Conservation (phyloP, 1,284 basidiomycete genomes). For the Trametes versicolor region DNA sequence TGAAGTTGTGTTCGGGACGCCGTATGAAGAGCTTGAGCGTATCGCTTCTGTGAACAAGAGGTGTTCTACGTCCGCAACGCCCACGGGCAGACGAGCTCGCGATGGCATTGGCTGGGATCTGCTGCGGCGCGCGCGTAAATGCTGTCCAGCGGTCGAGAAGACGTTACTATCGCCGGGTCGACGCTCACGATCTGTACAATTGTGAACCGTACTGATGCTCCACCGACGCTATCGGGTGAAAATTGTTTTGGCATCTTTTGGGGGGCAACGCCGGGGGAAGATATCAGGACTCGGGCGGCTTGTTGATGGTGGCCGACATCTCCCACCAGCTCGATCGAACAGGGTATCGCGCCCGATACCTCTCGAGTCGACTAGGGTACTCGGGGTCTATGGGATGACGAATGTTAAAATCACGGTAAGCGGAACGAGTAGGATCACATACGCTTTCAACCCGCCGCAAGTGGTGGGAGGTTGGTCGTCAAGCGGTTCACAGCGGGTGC, state of each 20-base stretch:
- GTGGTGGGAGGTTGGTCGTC: not conserved
- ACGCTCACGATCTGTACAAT: constrained; percentile 2
- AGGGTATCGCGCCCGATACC: not conserved
- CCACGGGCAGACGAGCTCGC: constrained; percentile 5
- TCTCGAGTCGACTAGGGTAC: not conserved
- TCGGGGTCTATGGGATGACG: not conserved
- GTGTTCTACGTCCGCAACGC: constrained; percentile 20
- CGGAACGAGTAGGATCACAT: not conserved
- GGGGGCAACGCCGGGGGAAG: not conserved
- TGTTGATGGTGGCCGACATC: not conserved
- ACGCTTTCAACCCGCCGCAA: not conserved
- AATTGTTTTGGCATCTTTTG: not conserved
- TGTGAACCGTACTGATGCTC: constrained; percentile 8
- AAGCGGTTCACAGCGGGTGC: not conserved
- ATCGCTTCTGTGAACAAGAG: not conserved
- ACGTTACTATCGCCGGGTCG: constrained; percentile 10
- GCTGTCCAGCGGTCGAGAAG: constrained; percentile 1
- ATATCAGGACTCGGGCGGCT: not conserved
- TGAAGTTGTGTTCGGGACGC: constrained; percentile 14
- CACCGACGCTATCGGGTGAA: not conserved
- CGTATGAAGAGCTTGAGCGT: not conserved
- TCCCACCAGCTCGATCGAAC: not conserved
- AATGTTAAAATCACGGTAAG: not conserved
- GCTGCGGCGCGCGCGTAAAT: constrained; percentile 3
- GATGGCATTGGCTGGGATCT: not conserved